Percentiles rank a stretch among this genome's conserved stretches.
These are phyloP conservation scores for Acanthochlamys bracteata DNA, from an alignment of 106 monocot genomes.

Conservation along the genomic window DNA sequence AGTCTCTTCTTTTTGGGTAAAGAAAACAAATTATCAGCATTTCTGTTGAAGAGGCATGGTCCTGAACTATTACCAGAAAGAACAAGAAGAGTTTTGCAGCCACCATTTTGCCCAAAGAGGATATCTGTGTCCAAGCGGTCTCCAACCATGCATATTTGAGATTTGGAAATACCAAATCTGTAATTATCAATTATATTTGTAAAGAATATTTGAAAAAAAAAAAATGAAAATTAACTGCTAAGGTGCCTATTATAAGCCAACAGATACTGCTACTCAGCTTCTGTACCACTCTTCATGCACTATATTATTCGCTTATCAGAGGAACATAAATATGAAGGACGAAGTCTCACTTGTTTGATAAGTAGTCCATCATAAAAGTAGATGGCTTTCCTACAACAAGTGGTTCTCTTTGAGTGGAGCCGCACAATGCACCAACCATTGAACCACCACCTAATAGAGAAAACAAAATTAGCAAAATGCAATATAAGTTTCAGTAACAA, in stretches of 20 bases:
- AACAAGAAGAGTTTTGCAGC: conserved; percentile 96
- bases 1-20: neutral
- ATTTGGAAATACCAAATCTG: conserved; percentile 87
- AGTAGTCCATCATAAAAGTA: conserved; percentile 98
- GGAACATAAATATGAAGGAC: neutral
- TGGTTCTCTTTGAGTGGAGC: conserved; percentile 80
- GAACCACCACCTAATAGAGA: conserved; percentile 76
- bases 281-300: neutral
- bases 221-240: neutral
- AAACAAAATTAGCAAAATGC: neutral
- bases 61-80: conserved; percentile 55
- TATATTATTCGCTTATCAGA: neutral
- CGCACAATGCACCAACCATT: conserved; percentile 86
- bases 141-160: conserved; percentile 99
- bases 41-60: neutral
- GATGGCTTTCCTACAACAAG: conserved; percentile 93
- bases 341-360: conserved; percentile 55
- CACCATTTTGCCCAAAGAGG: conserved; percentile 96
- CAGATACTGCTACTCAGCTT: neutral
- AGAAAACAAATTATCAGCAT: neutral
- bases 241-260: neutral
- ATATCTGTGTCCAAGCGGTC: conserved; percentile 95
- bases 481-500: no score
- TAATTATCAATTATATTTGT: neutral
- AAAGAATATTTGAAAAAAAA: neutral